Percentiles rank a stretch among this genome's conserved stretches.
These are phyloP conservation scores for Hirschfeldia incana DNA, from an alignment of 345 rosid species.

Conservation along the genomic window DNA sequence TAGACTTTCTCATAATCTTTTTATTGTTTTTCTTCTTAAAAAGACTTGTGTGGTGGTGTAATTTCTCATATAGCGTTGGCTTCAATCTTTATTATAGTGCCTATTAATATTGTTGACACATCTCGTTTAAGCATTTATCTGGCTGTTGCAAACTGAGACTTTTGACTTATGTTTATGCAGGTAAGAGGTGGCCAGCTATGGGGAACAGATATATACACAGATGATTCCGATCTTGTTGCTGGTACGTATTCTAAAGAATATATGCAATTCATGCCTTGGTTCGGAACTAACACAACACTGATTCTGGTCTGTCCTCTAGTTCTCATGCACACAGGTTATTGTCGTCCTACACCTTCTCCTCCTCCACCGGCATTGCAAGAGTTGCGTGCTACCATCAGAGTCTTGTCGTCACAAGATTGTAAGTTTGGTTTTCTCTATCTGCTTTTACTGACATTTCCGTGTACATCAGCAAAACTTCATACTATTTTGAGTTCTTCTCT, in stretches of 20 bases:
- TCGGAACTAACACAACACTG: slow-evolving; percentile 22
- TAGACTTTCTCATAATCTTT: not conserved
- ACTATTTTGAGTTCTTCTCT: not conserved
- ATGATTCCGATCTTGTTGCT: slow-evolving; percentile 99
- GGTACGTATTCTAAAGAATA: slow-evolving; percentile 47
- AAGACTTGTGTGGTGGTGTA: slow-evolving; percentile 1
- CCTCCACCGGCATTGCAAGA: slow-evolving; percentile 96
- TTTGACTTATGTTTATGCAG: slow-evolving; percentile 46
- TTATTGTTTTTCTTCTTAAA: not conserved
- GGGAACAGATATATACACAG: slow-evolving; percentile 97
- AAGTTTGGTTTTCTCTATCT: slow-evolving; percentile 38
- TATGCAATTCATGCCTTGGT: slow-evolving; percentile 18
- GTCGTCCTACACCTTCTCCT: slow-evolving; percentile 94
- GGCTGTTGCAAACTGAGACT: not conserved
- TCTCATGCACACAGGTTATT: slow-evolving; percentile 99
- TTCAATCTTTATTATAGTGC: not conserved
- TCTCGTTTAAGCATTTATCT: not conserved
- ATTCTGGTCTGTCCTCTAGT: slow-evolving; percentile 53
- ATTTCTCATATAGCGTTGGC: not conserved
- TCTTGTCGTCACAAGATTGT: slow-evolving; percentile 92
- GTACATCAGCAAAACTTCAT: not conserved
- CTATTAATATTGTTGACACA: too few relatives aligned
- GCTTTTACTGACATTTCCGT: not conserved
- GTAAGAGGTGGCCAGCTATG: slow-evolving; percentile 97
- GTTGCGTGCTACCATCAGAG: slow-evolving; percentile 76